phyloP scores from a whole-genome alignment of 345 rosid species.

The Turritis glabra region DNA sequence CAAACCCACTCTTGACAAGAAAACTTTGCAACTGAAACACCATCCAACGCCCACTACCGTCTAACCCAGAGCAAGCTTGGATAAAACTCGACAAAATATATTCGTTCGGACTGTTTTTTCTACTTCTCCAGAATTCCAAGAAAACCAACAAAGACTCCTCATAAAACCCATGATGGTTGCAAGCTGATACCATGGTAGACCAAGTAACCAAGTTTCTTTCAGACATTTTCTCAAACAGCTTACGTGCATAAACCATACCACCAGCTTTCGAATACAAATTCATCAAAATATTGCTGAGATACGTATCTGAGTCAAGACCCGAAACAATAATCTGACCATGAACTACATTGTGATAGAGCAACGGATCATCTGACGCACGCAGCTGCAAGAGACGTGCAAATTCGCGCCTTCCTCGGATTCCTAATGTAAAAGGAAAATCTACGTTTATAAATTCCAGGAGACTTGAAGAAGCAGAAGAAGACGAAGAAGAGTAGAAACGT shows the following conservation, averaged over 20 bases:
- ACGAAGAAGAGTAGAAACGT: constrained; percentile 25
- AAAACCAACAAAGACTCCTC: constrained; percentile 51
- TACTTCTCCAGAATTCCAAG: constrained; percentile 46
- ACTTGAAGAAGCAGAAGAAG: constrained; percentile 18
- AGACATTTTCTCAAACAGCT: constrained; percentile 58
- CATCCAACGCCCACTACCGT: constrained; percentile 22
- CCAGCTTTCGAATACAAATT: constrained; percentile 33
- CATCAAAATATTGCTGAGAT: constrained; percentile 51
- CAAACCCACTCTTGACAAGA: constrained; percentile 57
- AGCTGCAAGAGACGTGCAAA: constrained; percentile 50
- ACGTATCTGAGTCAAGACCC: constrained; percentile 47
- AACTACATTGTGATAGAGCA: constrained; percentile 36
- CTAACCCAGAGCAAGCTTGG: constrained; percentile 51
- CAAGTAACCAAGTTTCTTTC: constrained; percentile 66
- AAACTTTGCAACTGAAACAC: constrained; percentile 62
- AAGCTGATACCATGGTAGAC: constrained; percentile 76
- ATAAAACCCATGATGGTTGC: constrained; percentile 44
- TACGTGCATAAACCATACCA: constrained; percentile 39
- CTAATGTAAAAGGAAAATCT: constrained; percentile 27
- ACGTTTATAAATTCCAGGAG: constrained; percentile 14
- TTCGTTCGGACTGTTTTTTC: constrained; percentile 49
- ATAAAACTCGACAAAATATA: constrained; percentile 69
- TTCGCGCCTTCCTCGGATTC: constrained; percentile 35
- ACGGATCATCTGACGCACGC: constrained; percentile 26
- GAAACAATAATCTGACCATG: constrained; percentile 52